Evolutionary conservation across 495 filamentous ascomycete species (phyloP).

Genomic region (Cercophora sp.): DNA sequence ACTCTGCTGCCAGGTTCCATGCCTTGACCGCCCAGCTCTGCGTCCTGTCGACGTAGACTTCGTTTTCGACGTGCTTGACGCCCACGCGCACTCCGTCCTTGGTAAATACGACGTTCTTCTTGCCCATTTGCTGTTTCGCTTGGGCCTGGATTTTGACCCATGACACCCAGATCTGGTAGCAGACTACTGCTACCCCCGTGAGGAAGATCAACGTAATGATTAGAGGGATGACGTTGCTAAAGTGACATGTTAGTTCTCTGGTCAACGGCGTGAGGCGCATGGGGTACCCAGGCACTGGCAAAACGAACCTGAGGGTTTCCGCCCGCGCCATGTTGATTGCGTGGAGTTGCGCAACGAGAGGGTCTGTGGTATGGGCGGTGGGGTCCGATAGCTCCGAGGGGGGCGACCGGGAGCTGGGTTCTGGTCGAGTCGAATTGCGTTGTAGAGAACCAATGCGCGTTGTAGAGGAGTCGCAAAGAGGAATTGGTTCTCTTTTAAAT

Average conservation of each 20-base stretch:
- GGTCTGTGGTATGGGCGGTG: too few relatives aligned
- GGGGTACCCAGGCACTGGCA: too few relatives aligned
- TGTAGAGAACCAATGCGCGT: too few relatives aligned
- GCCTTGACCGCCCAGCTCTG: constrained; percentile 80
- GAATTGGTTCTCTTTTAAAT: too few relatives aligned
- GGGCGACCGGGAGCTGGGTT: too few relatives aligned
- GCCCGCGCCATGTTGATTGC: neutral
- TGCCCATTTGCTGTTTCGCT: constrained; percentile 72
- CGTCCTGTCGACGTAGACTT: constrained; percentile 77
- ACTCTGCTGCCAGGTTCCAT: constrained; percentile 60
- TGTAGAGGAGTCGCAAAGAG: too few relatives aligned
- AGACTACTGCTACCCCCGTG: constrained; percentile 57
- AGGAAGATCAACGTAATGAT: constrained; percentile 67
- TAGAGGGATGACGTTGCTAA: constrained; percentile 68
- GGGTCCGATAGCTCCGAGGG: too few relatives aligned
- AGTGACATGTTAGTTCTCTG: too few relatives aligned
- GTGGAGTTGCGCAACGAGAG: too few relatives aligned
- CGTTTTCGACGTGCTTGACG: constrained; percentile 68
- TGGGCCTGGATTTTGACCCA: constrained; percentile 62
- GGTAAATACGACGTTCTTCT: constrained; percentile 73
- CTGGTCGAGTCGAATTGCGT: too few relatives aligned
- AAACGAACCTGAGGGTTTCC: constrained; percentile 19
- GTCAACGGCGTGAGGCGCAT: too few relatives aligned
- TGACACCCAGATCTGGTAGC: constrained; percentile 71
- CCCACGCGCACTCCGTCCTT: constrained; percentile 82